Evolutionary conservation across 495 filamentous ascomycete species (phyloP).

Genomic region (Clohesyomyces aquaticus): DNA sequence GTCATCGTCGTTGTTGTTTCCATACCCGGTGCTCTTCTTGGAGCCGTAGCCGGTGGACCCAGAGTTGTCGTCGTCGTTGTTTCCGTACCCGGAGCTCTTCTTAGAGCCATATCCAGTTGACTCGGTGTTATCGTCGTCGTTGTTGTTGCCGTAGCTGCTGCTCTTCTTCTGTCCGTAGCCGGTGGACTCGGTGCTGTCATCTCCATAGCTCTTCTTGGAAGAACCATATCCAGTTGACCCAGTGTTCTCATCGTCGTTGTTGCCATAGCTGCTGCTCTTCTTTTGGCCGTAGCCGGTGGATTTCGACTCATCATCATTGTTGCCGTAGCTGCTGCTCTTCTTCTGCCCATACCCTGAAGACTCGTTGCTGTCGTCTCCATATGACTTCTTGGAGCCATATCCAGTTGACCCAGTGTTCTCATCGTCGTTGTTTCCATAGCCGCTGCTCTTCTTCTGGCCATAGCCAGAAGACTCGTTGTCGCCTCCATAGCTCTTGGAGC

Average conservation of each 20-base stretch:
- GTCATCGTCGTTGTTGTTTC: not conserved
- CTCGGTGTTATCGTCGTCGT: not conserved
- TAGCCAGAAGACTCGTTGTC: not conserved
- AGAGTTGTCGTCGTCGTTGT: not conserved
- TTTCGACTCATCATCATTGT: too few species aligned
- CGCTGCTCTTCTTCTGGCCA: conserved; percentile 2
- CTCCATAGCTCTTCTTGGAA: conserved; percentile 7
- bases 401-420: not conserved
- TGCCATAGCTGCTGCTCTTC: not conserved
- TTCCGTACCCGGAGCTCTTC: conserved; percentile 4
- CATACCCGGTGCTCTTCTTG: conserved; percentile 1
- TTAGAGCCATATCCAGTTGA: conserved; percentile 1
- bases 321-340: not conserved
- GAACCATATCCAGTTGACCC: not conserved
- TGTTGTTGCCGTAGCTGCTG: not conserved
- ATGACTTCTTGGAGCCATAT: conserved; percentile 10
- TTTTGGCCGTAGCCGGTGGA: conserved; percentile 6
- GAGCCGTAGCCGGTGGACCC: not conserved
- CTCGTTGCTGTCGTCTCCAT: conserved; percentile 4
- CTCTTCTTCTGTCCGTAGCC: conserved; percentile 6
- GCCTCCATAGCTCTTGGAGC: conserved; percentile 1
- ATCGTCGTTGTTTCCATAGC: conserved; percentile 1
- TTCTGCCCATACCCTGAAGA: conserved; percentile 7
- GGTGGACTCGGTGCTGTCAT: not conserved
- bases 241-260: not conserved